Conservation (phyloP, 202 grass and related monocot species). For the Carex sylvatica region DNA sequence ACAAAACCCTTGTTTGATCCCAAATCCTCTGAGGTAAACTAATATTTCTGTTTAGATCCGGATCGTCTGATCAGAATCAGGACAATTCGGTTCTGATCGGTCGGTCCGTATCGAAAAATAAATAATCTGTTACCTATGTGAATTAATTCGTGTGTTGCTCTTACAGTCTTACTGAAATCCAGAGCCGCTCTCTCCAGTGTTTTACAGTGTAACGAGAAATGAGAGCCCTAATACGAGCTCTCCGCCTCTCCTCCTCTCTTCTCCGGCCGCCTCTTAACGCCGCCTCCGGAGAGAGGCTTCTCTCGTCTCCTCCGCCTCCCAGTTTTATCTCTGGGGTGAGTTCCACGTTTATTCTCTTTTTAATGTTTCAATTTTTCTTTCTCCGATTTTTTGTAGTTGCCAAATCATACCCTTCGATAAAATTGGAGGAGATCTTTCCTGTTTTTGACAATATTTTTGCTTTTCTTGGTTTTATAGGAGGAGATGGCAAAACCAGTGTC, state of each 20-base stretch:
- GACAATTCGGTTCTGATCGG: too few species aligned
- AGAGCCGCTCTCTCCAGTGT: neutral
- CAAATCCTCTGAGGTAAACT: too few species aligned
- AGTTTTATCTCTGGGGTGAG: conserved; percentile 18
- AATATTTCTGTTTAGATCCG: too few species aligned
- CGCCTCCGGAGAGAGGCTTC: neutral
- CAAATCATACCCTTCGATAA: neutral
- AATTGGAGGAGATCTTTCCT: neutral
- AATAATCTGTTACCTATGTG: too few species aligned
- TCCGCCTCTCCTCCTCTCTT: conserved; percentile 29
- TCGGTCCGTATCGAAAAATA: too few species aligned
- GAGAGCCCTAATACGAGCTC: conserved; percentile 37
- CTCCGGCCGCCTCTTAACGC: conserved; percentile 30
- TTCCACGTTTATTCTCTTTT: neutral
- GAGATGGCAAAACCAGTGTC: neutral
- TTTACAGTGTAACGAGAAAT: neutral
- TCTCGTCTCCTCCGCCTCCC: neutral
- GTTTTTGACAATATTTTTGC: neutral
- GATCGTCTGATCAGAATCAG: too few species aligned
- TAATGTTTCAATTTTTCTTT: neutral
- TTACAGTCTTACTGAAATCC: neutral
- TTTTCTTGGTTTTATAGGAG: conserved; percentile 38
- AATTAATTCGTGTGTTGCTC: neutral
- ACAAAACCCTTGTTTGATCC: neutral
- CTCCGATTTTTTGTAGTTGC: neutral